Evolutionary conservation across 176 grass and related monocot species (phyloP), one percentile per base, ranked within the genome.

Genomic region (Carex kokanica): DNA sequence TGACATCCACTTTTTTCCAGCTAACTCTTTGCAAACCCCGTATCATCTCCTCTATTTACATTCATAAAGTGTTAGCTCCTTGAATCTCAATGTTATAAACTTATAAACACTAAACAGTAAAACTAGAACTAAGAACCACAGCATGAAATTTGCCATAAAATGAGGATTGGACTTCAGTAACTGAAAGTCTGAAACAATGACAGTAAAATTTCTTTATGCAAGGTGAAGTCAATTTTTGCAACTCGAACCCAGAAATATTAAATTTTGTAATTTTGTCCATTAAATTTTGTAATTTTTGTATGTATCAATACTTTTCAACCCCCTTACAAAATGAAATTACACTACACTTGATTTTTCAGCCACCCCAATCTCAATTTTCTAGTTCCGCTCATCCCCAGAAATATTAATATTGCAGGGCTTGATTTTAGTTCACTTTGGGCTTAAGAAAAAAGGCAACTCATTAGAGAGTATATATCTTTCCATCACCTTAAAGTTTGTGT

Each of bases 1-100:
- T 89, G 27, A 97, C 88, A 75, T 97, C 94, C 21, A 97, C 94
- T 86, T 97, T 97, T 89, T 86, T 94, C 94, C 94, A 97, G 45
- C 92, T 90, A 58, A 94, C 68, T 69, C 90, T 97, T 81, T 97
- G 94, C 83, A 97, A 83, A 0, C 94, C 90, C 81, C 49, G 88
- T 36, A 94, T 89, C 88, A 94, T 92, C 78, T 97, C 92, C 88
- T 97, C 94, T 97, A 84, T 80, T 80, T 85, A 69, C 14, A 84
- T 78, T 78, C 64, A 85, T n/a, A 74, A 49, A 58, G 52, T 65
- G 54, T 57, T 7, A 78, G 79, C 27, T n/a, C 8, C 68, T 24
- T 0, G 78, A 85, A 72, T 27, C 8, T 34, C 9, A 3, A 25
- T 40, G 4, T 64, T 66, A 49, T 1, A 38, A 5, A 2, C 20